These are phyloP conservation scores for Aspergillus pseudonomiae DNA, from an alignment of 2,329 filamentous ascomycete species.

Conservation along the genomic window DNA sequence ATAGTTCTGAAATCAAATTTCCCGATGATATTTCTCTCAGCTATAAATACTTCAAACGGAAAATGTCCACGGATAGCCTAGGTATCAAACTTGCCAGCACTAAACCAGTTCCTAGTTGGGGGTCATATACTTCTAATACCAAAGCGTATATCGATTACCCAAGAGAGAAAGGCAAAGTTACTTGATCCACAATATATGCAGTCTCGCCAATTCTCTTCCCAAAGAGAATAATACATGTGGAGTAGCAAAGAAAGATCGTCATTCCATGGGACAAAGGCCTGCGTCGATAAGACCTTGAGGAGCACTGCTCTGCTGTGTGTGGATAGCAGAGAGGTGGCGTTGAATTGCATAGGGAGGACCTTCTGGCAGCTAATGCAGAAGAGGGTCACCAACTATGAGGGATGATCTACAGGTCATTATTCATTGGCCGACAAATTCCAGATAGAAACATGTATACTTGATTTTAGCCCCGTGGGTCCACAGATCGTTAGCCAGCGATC, in stretches of 20 bases:
- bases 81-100: background rate
- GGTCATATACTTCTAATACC: constrained; percentile 1
- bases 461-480: background rate
- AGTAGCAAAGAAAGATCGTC: constrained; percentile 2
- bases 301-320: background rate
- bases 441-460: background rate
- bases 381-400: background rate
- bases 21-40: background rate
- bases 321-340: background rate
- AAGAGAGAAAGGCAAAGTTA: background rate
- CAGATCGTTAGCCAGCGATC: background rate
- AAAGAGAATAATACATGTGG: constrained; percentile 5
- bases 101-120: background rate
- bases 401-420: background rate
- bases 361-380: background rate
- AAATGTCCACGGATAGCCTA: background rate
- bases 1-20: background rate
- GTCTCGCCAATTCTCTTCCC: background rate
- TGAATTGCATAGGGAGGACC: background rate
- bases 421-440: background rate
- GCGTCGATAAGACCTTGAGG: background rate
- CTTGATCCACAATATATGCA: constrained; percentile 4
- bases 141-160: background rate
- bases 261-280: background rate
- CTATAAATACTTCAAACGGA: background rate